Evolutionary conservation across 495 filamentous ascomycete species (phyloP).

Genomic region (Aspergillus kassunensis): DNA sequence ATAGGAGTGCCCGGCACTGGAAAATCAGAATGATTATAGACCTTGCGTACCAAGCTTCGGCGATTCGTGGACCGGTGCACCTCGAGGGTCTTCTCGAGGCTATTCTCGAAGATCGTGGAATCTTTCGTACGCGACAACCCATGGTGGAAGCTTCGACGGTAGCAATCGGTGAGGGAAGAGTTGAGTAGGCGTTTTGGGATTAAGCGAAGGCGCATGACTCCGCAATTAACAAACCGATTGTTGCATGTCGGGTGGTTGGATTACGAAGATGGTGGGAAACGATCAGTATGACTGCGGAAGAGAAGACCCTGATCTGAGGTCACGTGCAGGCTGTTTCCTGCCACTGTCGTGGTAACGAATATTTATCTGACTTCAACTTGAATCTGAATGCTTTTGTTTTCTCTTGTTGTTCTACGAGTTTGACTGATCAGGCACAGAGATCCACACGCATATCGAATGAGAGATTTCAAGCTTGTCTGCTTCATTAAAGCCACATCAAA

Average conservation of each 20-base stretch:
- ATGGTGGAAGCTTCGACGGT: constrained; percentile 15
- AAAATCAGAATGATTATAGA: background rate
- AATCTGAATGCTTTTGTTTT: no score
- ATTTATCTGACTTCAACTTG: no score
- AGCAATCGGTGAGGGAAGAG: constrained; percentile 3
- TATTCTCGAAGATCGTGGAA: constrained; percentile 31
- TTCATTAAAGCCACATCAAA: constrained; percentile 10
- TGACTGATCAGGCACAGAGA: no score
- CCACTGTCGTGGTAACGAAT: no score
- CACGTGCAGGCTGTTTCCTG: no score
- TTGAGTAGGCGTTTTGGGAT: constrained; percentile 12
- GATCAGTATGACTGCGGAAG: no score
- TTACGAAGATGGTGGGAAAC: no score
- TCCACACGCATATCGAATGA: no score
- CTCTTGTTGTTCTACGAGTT: no score
- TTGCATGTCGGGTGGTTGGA: constrained; percentile 14
- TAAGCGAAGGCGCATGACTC: constrained; percentile 27
- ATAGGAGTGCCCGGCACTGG: constrained; percentile 5
- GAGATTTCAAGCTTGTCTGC: no score
- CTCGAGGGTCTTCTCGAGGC: constrained; percentile 45
- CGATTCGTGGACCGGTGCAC: constrained; percentile 50
- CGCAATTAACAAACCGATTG: constrained; percentile 15
- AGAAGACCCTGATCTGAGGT: no score
- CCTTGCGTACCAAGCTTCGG: constrained; percentile 39
- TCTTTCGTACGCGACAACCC: constrained; percentile 12